Evolutionary conservation across 1,284 basidiomycete species (phyloP).

Genomic region (Leccinum angustisporum): DNA sequence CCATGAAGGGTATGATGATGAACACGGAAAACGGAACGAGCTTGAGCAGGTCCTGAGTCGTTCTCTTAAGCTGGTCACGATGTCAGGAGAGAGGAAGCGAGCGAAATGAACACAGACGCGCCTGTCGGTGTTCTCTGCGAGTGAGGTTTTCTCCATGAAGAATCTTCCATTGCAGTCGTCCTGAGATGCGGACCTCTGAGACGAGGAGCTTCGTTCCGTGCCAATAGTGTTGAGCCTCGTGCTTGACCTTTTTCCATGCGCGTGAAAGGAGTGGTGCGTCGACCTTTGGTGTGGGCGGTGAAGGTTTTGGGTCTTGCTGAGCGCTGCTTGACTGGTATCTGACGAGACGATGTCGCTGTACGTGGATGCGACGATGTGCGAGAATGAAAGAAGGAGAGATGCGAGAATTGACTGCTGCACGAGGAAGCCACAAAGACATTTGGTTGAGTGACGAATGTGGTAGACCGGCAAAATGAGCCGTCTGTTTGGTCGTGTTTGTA

Average conservation of each 20-base stretch:
- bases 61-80: slow-evolving; percentile 74
- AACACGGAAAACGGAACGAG: slow-evolving; percentile 96
- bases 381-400: slow-evolving; percentile 19
- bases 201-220: slow-evolving; percentile 93
- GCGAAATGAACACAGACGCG: slow-evolving; percentile 25
- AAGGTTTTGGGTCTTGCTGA: slow-evolving; percentile 44
- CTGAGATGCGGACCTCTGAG: slow-evolving; percentile 91
- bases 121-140: slow-evolving; percentile 91
- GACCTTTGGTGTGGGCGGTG: slow-evolving; percentile 53
- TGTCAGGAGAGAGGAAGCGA: background rate
- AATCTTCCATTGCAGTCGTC: slow-evolving; percentile 88
- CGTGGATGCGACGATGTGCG: slow-evolving; percentile 5
- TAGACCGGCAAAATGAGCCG: slow-evolving; percentile 18
- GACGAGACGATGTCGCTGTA: background rate
- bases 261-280: slow-evolving; percentile 57
- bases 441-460: background rate
- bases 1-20: slow-evolving; percentile 91
- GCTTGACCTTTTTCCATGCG: slow-evolving; percentile 91
- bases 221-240: slow-evolving; percentile 97
- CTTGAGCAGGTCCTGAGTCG: slow-evolving; percentile 89
- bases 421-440: slow-evolving; percentile 69
- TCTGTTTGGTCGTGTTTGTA: slow-evolving; percentile 33
- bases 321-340: slow-evolving; percentile 21
- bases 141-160: slow-evolving; percentile 91
- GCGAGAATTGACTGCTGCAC: slow-evolving; percentile 26